Evolutionary conservation across 495 filamentous ascomycete genomes (phyloP).

Genomic region (Xylaria sp.): DNA sequence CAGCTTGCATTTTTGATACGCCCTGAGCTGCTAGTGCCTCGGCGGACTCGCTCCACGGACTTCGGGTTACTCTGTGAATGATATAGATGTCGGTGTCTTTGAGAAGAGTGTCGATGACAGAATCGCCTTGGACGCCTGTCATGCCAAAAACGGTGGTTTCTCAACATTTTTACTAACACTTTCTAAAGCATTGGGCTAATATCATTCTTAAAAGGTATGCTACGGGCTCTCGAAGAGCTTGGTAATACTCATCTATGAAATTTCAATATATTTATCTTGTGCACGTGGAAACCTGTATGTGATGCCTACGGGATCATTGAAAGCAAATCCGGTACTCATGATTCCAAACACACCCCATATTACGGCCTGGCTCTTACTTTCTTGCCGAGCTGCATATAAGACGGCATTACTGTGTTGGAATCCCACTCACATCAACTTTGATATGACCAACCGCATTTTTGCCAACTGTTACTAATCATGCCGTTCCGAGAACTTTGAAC

Average conservation of each 20-base stretch:
- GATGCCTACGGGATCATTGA: no score
- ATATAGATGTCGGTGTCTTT: conserved; percentile 55
- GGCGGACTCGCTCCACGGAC: conserved; percentile 52
- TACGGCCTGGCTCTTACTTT: neutral
- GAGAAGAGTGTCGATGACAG: conserved; percentile 60
- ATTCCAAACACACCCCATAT: conserved; percentile 15
- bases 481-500: neutral
- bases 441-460: neutral
- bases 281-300: neutral
- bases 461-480: no score
- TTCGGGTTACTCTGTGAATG: conserved; percentile 64
- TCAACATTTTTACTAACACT: neutral
- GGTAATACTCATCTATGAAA: neutral
- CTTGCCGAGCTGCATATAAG: neutral
- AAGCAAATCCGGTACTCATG: neutral
- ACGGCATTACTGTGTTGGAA: neutral
- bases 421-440: neutral
- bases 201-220: no score
- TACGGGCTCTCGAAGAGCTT: neutral
- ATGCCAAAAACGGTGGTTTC: conserved; percentile 65
- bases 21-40: conserved; percentile 33
- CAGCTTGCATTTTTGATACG: conserved; percentile 34
- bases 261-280: neutral
- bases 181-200: neutral
- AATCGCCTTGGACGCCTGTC: conserved; percentile 68